Evolutionary conservation across 2,329 filamentous ascomycete genomes (phyloP), one percentile per base, ranked within the genome.

Genomic region (Colletotrichum cordylinicola): DNA sequence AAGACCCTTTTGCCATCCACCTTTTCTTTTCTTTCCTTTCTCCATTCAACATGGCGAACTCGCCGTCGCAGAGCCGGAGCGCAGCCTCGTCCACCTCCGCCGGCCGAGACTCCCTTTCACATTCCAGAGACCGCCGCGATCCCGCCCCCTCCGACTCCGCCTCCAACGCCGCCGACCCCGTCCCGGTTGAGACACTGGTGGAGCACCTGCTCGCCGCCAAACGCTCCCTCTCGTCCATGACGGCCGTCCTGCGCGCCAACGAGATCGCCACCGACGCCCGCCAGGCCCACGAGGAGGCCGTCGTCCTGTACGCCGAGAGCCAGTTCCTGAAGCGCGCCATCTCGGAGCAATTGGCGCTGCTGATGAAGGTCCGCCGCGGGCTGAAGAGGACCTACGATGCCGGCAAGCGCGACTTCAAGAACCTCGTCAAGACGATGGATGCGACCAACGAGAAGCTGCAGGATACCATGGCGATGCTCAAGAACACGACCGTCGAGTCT

Each of bases 171-270:
- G 84, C 84, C 58, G 80, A 81, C 56, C 80, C 84, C 33, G 83
- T 89, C 6, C 84, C 90, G 29, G 91, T 98, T 81, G 95, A 98
- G 80, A 92, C 92, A 29, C 92, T 98, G 58, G 94, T 98, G 72
- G 91, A 92, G 69, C 93, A 98, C 85, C 93, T 98, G 43, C 92
- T 98, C 55, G 93, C 94, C 35, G 94, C 96, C 10, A 98, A 98
- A 83, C 92, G 95, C 60, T 96, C 96, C 2, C 90, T 98, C 6
- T 94, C 94, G 18, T 95, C 95, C 13, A 96, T 98, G 83, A 92
- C 90, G 56, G 93, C 94, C 76, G 95, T 98, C 67, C 93, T 95
- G 82, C 94, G 95, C 75, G 96, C 96, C 78, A 96, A 97, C 82
- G 94, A 98, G 81, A 93, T 98, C 72, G 94, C 97, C 60, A 95